These are phyloP conservation scores for Xylaria bambusicola DNA, from an alignment of 495 filamentous ascomycete genomes.

Conservation along the genomic window DNA sequence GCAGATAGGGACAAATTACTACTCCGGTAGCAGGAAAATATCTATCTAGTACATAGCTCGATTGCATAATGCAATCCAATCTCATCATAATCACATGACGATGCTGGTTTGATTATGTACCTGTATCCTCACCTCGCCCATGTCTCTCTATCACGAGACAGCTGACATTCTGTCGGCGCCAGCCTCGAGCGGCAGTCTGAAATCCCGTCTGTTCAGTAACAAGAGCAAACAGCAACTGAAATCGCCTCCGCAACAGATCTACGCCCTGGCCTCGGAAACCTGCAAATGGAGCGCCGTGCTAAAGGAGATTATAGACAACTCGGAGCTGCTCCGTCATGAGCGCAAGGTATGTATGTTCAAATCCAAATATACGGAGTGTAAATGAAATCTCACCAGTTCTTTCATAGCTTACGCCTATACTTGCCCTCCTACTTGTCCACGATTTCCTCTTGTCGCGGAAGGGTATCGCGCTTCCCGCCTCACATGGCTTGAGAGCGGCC, in stretches of 20 bases:
- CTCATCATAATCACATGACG: background rate
- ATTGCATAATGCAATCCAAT: background rate
- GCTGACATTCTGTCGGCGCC: constrained; percentile 68
- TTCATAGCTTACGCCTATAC: constrained; percentile 71
- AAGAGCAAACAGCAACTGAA: constrained; percentile 67
- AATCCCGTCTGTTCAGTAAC: constrained; percentile 73
- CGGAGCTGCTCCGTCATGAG: constrained; percentile 70
- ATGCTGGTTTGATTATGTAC: constrained; percentile 10
- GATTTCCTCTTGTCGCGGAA: constrained; percentile 79
- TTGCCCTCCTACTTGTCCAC: constrained; percentile 82
- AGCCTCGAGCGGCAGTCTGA: constrained; percentile 71
- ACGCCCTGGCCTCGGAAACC: constrained; percentile 80
- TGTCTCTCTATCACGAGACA: constrained; percentile 97
- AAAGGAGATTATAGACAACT: constrained; percentile 79
- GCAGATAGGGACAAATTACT: no score
- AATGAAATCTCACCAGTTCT: background rate
- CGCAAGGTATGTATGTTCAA: constrained; percentile 63
- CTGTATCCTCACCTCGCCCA: constrained; percentile 31
- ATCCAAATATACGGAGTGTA: background rate
- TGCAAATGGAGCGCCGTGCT: constrained; percentile 87
- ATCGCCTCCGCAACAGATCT: constrained; percentile 77
- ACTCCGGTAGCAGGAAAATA: no score
- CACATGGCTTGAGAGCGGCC: constrained; percentile 72
- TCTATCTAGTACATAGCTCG: no score
- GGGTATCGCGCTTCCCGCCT: constrained; percentile 74